phyloP scores from a whole-genome alignment of 768 basidiomycete species.

The Mycena vitilis region DNA sequence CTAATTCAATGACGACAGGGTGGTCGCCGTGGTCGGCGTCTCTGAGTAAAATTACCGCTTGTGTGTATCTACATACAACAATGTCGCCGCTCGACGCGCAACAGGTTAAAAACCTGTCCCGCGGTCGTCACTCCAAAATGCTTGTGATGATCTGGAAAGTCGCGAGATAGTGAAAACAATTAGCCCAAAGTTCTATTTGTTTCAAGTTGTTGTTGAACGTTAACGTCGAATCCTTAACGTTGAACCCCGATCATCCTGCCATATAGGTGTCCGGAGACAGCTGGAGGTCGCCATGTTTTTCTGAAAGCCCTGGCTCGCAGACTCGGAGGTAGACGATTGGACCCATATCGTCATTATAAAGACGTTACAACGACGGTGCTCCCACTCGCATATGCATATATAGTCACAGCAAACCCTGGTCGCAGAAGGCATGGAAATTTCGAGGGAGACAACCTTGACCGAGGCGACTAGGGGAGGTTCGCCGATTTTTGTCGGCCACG shows the following conservation, averaged over 20 bases:
- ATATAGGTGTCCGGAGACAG: too few species aligned
- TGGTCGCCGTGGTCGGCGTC: slow-evolving; percentile 99
- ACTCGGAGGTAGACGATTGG: too few species aligned
- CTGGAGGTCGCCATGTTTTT: too few species aligned
- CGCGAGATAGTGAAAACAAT: too few species aligned
- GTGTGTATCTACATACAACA: slow-evolving; percentile 55
- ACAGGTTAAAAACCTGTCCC: slow-evolving; percentile 79
- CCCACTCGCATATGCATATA: too few species aligned
- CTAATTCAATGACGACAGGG: slow-evolving; percentile 62
- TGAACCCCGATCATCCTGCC: too few species aligned
- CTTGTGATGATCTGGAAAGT: slow-evolving; percentile 11
- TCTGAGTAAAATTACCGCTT: slow-evolving; percentile 55
- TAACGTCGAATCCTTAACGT: too few species aligned
- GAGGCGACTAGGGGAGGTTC: not conserved
- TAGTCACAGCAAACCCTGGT: not conserved
- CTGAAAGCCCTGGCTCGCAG: too few species aligned
- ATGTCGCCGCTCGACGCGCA: slow-evolving; percentile 93
- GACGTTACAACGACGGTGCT: too few species aligned
- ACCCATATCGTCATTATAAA: too few species aligned
- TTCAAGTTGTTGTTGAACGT: too few species aligned
- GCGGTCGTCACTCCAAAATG: slow-evolving; percentile 66
- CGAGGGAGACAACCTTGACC: not conserved
- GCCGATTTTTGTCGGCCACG: not conserved
- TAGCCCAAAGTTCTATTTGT: too few species aligned
- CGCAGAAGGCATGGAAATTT: not conserved